phyloP scores from a whole-genome alignment of 2,329 filamentous ascomycete species.

The Dactylonectria estremocensis region DNA sequence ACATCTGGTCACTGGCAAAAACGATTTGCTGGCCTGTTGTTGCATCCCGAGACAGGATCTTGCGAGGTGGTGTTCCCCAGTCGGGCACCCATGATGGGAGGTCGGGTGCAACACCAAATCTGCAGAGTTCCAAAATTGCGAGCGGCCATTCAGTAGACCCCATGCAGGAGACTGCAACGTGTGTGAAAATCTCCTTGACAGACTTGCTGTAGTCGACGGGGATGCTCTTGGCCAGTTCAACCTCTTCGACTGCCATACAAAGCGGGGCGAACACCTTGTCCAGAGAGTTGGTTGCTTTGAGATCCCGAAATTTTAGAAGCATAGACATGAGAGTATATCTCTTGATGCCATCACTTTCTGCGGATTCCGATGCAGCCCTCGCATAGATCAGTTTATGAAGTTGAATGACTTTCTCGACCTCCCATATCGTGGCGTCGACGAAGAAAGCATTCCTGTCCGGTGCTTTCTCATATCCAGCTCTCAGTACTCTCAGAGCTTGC shows the following conservation, averaged over 20 bases:
- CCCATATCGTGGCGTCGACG: constrained; percentile 2
- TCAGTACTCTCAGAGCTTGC: background rate
- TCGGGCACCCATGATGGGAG: constrained; percentile 12
- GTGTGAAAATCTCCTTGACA: background rate
- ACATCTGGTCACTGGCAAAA: background rate
- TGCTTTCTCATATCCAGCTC: background rate
- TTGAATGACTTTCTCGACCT: constrained; percentile 6
- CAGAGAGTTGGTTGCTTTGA: constrained; percentile 9
- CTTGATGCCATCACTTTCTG: background rate
- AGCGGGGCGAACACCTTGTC: constrained; percentile 14
- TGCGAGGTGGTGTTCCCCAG: constrained; percentile 10
- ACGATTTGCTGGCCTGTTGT: background rate
- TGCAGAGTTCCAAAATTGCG: constrained; percentile 10
- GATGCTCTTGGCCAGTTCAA: constrained; percentile 1
- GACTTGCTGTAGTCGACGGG: constrained; percentile 3
- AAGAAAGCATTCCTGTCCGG: constrained; percentile 3
- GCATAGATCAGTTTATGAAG: constrained; percentile 2
- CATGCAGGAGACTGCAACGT: constrained; percentile 4
- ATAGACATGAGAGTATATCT: background rate
- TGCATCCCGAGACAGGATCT: constrained; percentile 4
- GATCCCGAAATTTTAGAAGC: constrained; percentile 12
- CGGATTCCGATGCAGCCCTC: background rate
- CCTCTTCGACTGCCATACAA: constrained; percentile 4
- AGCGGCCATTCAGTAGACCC: constrained; percentile 3
- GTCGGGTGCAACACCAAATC: constrained; percentile 7